A percentile compares a stretch with the other conserved stretches of the same genome.
Conservation (phyloP, 1,284 basidiomycete species). For the Malassezia cuniculi region DNA sequence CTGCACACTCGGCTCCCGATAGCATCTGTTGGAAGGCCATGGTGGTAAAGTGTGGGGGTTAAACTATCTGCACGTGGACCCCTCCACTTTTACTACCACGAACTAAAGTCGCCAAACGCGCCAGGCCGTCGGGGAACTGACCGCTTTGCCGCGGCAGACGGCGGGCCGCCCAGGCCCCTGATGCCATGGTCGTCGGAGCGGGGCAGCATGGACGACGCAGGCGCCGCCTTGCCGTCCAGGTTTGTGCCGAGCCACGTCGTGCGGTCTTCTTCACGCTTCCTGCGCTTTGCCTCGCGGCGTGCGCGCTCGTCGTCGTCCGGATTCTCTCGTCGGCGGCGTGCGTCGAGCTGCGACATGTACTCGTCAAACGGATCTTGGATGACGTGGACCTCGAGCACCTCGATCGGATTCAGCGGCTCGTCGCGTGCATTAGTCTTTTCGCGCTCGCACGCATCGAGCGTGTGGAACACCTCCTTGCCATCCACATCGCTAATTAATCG, state of each 20-base stretch:
- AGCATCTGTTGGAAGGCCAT: constrained; percentile 54
- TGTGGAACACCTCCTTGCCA: constrained; percentile 29
- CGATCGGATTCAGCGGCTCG: constrained; percentile 66
- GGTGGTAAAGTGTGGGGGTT: not conserved
- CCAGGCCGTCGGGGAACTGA: constrained; percentile 1
- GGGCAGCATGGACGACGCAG: not conserved
- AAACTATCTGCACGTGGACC: not conserved
- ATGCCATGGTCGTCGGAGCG: constrained; percentile 8
- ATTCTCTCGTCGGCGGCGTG: constrained; percentile 18
- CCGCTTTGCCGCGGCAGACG: not conserved
- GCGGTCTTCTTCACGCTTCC: constrained; percentile 30
- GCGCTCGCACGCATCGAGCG: constrained; percentile 69
- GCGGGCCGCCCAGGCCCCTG: constrained; percentile 5
- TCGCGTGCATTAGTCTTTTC: constrained; percentile 69
- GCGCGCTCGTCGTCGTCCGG: constrained; percentile 20
- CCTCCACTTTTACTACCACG: constrained; percentile 18
- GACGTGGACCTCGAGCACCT: constrained; percentile 46
- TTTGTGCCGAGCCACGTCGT: constrained; percentile 33
- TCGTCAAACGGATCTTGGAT: constrained; percentile 35
- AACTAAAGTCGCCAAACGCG: constrained; percentile 35
- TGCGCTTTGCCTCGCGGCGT: constrained; percentile 24
- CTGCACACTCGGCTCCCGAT: constrained; percentile 79
- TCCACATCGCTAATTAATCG: constrained; percentile 81
- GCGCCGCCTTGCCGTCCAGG: constrained; percentile 1
- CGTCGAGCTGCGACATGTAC: constrained; percentile 19